Conservation (phyloP, 768 basidiomycete genomes). For the Pleurotus tuber-regium region DNA sequence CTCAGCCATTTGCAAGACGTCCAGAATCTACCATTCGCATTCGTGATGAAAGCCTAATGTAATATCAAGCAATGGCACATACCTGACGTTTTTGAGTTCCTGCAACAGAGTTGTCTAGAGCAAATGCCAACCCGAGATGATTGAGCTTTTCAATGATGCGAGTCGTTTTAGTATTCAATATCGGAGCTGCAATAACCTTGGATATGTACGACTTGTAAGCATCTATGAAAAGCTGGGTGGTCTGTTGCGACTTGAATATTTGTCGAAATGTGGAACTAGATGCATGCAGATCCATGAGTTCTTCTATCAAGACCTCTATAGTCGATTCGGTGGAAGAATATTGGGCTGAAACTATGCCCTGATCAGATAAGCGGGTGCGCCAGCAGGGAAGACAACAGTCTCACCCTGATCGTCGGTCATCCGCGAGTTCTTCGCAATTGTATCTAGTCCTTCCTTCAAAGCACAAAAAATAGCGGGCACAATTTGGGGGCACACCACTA, state of each 20-base stretch:
- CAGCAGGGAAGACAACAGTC: slow-evolving; percentile 8
- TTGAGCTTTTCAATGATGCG: slow-evolving; percentile 68
- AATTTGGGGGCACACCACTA: slow-evolving; percentile 63
- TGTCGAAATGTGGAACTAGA: slow-evolving; percentile 66
- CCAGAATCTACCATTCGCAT: slow-evolving; percentile 47
- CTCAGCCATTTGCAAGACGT: slow-evolving; percentile 54
- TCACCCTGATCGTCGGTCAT: slow-evolving; percentile 22
- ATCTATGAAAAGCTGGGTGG: slow-evolving; percentile 64
- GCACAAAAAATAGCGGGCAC: slow-evolving; percentile 71
- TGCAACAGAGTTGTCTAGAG: slow-evolving; percentile 59
- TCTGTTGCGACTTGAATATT: slow-evolving; percentile 69
- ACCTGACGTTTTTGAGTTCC: slow-evolving; percentile 76
- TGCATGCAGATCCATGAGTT: slow-evolving; percentile 66
- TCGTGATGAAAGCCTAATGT: background rate
- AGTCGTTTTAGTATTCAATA: slow-evolving; percentile 41
- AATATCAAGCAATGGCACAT: slow-evolving; percentile 12
- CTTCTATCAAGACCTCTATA: slow-evolving; percentile 64
- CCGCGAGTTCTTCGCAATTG: slow-evolving; percentile 35
- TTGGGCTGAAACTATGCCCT: slow-evolving; percentile 17
- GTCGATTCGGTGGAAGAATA: slow-evolving; percentile 25
- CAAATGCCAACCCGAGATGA: slow-evolving; percentile 67
- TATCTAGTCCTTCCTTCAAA: slow-evolving; percentile 53
- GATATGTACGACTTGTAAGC: slow-evolving; percentile 56
- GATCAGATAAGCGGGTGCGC: slow-evolving; percentile 15
- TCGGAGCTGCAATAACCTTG: slow-evolving; percentile 32